Evolutionary conservation across 192 early-diverging fungal genomes (phyloP), one percentile per base, ranked within the genome.

Genomic region (Coemansia sp.): DNA sequence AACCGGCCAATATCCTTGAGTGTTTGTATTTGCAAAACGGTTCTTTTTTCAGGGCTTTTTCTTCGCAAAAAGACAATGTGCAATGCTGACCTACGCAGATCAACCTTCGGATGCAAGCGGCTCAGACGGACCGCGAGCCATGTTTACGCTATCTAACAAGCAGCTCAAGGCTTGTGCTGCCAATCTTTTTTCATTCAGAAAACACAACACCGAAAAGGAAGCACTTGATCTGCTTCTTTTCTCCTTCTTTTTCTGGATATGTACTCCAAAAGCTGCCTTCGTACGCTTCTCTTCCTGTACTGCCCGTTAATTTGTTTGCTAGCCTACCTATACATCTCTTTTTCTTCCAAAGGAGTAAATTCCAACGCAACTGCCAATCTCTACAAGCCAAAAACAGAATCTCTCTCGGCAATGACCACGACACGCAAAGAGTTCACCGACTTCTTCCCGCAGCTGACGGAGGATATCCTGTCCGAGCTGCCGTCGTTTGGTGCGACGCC

Each of bases 401-500:
- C 33, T 12, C 46, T 25, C 23, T 9, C 48, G 13, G 62, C 31
- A 48, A 81, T 81, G 79, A 37, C 75, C 16, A 83, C 81, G 15
- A 59, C 72, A 0, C 65, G 64, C 46, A 35, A 86, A 61, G 87
- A 83, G 66, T 95, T 97, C 75, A 79, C 79, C 68, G 86, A 86
- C 35, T 88, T 90, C 35, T 95, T 90, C 82, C 87, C 91, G 48
- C 74, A 76, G 60, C 86, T 97, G 10, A 80, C 79, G 6, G 81
- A 87, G 61, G 93, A 94, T 70, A 74, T 98, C 37, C 68, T 95
- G 51, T 71, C 73, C 8, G 90, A 93, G 63, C 83, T 94, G 55
- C 78, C 84, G 16, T 79, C 75, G 34, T 88, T 90, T 66, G 86
- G 88, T 37, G 87, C 89, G 46, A 87, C 89, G 42, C 68, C 87